Evolutionary conservation across 768 basidiomycete species (phyloP), one percentile per base, ranked within the genome.

Genomic region (Macrolepiota albuminosa): DNA sequence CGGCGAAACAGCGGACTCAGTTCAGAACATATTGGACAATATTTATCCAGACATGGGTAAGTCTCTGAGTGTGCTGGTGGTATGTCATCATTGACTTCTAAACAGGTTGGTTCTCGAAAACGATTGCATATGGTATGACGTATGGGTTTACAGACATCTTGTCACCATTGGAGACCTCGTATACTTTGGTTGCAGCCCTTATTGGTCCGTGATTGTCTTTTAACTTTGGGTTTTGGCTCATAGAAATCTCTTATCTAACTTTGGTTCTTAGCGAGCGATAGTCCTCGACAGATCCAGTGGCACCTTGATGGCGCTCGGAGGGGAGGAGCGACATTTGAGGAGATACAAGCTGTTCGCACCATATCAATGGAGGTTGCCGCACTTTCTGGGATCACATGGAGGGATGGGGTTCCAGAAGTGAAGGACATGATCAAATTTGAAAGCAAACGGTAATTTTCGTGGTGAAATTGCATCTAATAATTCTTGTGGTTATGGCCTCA

Each of bases 11-110:
- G 80, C 84, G 7, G 69, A 75, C 31, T 47, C 67, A 2, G 81
- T 86, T 3, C 80, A 82, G 60, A 61, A 54, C 3, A 61, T 86
- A n/a, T 67, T 89, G 18, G 71, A 75, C 63, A 62, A 70, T 11
- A 76, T 82, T 33, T 85, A 85, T 68, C 86, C 87, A 0, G 87
- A 89, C 66, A 73, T 88, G 68, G 86, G 87, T 86, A 63, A 60
- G 78, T 29, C 24, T 40, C 11, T 18, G 16, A 26, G 16, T 50
- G 7, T 49, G 24, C 4, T 31, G 26, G 14, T 16, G 16, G 16
- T 42, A 1, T 18, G 40, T 57, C 49, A 45, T 39, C 54, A 47
- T 21, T 43, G 6, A 42, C 57, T 49, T 61, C 26, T 31, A 24
- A 21, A 49, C 63, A 88, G 86, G 78, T 21, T 84, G 78, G 76